phyloP scores from a whole-genome alignment of 805 yeast species.

The Candida xiaguanensis region DNA sequence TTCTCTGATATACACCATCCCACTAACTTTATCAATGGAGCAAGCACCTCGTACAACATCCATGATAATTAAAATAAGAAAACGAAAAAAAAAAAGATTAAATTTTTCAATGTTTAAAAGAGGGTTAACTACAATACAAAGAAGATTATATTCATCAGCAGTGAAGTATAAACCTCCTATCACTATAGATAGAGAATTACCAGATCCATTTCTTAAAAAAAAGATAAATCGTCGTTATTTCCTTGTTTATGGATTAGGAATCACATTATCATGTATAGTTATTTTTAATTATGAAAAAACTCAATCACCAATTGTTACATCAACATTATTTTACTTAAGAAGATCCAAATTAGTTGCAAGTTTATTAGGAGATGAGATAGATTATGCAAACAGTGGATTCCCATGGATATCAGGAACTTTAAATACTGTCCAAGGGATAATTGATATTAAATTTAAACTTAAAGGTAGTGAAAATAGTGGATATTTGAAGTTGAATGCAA shows the following conservation, averaged over 20 bases:
- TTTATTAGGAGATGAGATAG: slow-evolving; percentile 69
- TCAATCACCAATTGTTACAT: slow-evolving; percentile 81
- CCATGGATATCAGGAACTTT: slow-evolving; percentile 91
- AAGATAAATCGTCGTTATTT: slow-evolving; percentile 53
- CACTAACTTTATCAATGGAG: slow-evolving; percentile 36
- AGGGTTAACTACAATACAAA: neutral
- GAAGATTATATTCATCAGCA: neutral
- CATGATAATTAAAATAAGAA: slow-evolving; percentile 9
- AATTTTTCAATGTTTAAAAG: slow-evolving; percentile 3
- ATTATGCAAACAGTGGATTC: slow-evolving; percentile 62
- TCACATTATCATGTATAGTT: slow-evolving; percentile 39
- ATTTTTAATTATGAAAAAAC: slow-evolving; percentile 93
- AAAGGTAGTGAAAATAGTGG: slow-evolving; percentile 59
- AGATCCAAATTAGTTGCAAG: slow-evolving; percentile 64
- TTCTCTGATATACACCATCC: slow-evolving; percentile 38
- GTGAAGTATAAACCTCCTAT: slow-evolving; percentile 9
- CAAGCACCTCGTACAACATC: slow-evolving; percentile 39
- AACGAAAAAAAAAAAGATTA: neutral
- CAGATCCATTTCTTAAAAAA: slow-evolving; percentile 66
- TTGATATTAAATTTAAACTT: slow-evolving; percentile 69
- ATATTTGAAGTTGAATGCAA: slow-evolving; percentile 66
- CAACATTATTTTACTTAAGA: slow-evolving; percentile 81
- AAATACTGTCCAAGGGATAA: slow-evolving; percentile 77
- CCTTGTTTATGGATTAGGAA: slow-evolving; percentile 38
- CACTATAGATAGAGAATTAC: slow-evolving; percentile 72